Base-by-base conservation (phyloP, 2,329 filamentous ascomycete species). In the Aspergillus brunneoviolaceus region DNA sequence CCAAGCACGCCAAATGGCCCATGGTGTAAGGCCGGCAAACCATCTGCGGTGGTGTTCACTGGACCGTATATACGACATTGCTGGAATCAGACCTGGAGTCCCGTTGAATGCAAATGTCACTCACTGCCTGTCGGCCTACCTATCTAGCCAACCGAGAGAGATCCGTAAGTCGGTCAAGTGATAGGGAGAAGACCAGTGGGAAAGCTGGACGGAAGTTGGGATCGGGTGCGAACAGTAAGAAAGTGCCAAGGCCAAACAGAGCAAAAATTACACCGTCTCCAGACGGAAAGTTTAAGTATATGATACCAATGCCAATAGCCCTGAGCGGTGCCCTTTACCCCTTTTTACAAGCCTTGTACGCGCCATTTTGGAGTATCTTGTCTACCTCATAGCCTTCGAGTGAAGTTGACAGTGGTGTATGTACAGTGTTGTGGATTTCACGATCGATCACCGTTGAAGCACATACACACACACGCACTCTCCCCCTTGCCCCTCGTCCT, bases 151-250 rank as follows among this genome's bases (percentile, higher is more conserved):
- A 23, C 23, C 29, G 52, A 48, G 42, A 35, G 27, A 55, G 12
- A 55, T 49, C 49, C 12, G 49, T 33, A 33, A 47, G 12, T 47
- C 33, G 23, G 35, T 51, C 48, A 31, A 45, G 55, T 45, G 48
- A 45, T 45, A 19, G 39, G 16, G 39, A 45, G 16, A 21, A 35
- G 35, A 51, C 55, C 55, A 47, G 49, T 45, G 55, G 49, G 39
- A 45, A 48, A 29, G 47, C 12, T 7, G n/a, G 21, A n/a, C 33
- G 55, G 16, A 51, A 39, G 52, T 51, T 57, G 58, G 49, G 51
- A 7, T 60, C 49, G 49, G 58, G 49, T 33, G 58, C 53, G 31
- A 52, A 39, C 53, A 60, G 53, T 3, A 29, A 35, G 49, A 39
- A 23, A 31, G 23, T 16, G 55, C 48, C 53, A 55, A 55, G 45